Conservation (phyloP, 163 green algal genomes). For the Trebouxia gelatinosa region DNA sequence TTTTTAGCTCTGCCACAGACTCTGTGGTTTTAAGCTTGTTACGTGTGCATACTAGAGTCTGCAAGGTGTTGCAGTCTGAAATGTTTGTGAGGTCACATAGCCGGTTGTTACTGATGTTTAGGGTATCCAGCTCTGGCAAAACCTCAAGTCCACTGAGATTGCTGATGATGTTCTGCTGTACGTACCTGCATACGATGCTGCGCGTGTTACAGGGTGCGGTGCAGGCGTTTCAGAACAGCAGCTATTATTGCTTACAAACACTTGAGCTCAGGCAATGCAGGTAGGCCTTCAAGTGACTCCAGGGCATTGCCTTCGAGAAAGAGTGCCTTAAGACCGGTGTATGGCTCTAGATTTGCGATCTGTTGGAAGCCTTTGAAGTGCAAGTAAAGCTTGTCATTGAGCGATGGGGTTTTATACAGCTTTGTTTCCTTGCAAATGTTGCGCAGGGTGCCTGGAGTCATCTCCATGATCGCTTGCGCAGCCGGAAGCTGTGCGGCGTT, state of each 20-base stretch:
- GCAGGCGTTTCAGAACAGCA: neutral
- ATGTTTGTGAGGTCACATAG: slow-evolving; percentile 60
- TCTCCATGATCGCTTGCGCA: slow-evolving; percentile 45
- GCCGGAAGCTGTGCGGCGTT: too few relatives aligned
- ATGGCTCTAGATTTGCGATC: slow-evolving; percentile 75
- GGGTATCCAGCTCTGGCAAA: slow-evolving; percentile 61
- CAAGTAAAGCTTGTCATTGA: slow-evolving; percentile 89
- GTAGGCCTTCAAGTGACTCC: slow-evolving; percentile 69
- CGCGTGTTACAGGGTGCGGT: neutral
- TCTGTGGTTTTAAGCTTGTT: slow-evolving; percentile 55
- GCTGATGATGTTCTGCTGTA: slow-evolving; percentile 75
- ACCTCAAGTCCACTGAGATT: slow-evolving; percentile 54
- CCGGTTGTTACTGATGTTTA: slow-evolving; percentile 82
- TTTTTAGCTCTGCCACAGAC: slow-evolving; percentile 5
- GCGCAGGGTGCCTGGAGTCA: slow-evolving; percentile 61
- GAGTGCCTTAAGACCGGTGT: slow-evolving; percentile 73
- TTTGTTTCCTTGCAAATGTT: slow-evolving; percentile 73
- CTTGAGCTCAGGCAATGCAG: slow-evolving; percentile 65
- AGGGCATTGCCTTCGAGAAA: slow-evolving; percentile 89
- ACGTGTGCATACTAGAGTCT: slow-evolving; percentile 28
- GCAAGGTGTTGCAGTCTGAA: slow-evolving; percentile 32
- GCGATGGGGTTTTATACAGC: slow-evolving; percentile 73
- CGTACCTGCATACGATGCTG: slow-evolving; percentile 56
- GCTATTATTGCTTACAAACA: slow-evolving; percentile 64
- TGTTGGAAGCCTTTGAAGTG: slow-evolving; percentile 80